Percentiles rank a stretch among this genome's conserved stretches.
Conservation (phyloP, 192 early-diverging fungal genomes). For the Jimgerdemannia flammicorona region DNA sequence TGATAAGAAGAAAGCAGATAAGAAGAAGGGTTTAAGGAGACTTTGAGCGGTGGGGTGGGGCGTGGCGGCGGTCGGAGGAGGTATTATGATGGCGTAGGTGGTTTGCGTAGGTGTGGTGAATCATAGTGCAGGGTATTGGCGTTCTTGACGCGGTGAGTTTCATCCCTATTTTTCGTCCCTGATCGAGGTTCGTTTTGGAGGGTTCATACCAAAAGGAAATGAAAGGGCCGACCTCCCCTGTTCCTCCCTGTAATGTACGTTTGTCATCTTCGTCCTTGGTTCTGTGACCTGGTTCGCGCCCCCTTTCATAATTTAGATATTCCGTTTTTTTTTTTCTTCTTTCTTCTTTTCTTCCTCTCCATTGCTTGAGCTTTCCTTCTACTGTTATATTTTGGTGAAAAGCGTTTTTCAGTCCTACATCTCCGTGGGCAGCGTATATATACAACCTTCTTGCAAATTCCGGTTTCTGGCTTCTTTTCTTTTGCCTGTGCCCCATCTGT, state of each 20-base stretch:
- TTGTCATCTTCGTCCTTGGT: background rate
- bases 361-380: background rate
- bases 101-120: background rate
- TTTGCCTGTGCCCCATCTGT: too few relatives aligned
- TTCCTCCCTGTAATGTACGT: background rate
- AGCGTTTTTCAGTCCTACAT: background rate
- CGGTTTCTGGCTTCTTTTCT: too few relatives aligned
- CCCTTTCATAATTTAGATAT: background rate
- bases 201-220: background rate
- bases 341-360: background rate
- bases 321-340: background rate
- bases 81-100: background rate
- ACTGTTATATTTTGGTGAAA: background rate
- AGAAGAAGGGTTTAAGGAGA: background rate
- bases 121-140: too few relatives aligned
- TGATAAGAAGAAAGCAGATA: background rate
- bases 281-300: background rate
- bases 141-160: background rate
- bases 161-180: background rate
- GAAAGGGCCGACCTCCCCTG: too few relatives aligned
- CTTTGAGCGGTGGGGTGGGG: background rate
- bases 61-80: background rate
- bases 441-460: too few relatives aligned
- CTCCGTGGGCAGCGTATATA: background rate
- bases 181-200: background rate